A percentile compares a stretch with the other conserved stretches of the same genome.
These are phyloP conservation scores for Ceratobasidium sp. DNA, from an alignment of 1,284 basidiomycete genomes.

Conservation along the genomic window DNA sequence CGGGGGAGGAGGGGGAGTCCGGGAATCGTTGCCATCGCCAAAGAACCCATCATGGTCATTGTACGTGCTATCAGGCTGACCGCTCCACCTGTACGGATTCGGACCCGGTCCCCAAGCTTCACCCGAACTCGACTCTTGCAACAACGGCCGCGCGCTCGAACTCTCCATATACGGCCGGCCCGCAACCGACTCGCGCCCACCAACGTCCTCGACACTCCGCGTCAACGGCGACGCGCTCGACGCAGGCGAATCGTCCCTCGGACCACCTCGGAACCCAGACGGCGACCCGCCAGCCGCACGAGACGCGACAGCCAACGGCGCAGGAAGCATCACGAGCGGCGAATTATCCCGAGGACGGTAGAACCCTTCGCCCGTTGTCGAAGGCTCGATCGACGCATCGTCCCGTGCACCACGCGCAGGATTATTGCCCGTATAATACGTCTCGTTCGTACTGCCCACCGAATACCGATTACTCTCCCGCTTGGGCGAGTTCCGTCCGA, in stretches of 20 bases:
- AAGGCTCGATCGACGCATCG: constrained; percentile 40
- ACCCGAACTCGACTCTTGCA: constrained; percentile 40
- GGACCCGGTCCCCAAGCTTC: constrained; percentile 42
- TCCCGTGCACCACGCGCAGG: not conserved
- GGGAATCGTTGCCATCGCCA: constrained; percentile 6
- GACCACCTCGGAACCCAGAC: constrained; percentile 14
- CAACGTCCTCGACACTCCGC: not conserved
- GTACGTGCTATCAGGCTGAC: constrained; percentile 19
- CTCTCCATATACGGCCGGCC: constrained; percentile 11
- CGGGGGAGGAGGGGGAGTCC: not conserved
- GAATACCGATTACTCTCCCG: constrained; percentile 79
- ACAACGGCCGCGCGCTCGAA: constrained; percentile 34
- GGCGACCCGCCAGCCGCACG: constrained; percentile 20
- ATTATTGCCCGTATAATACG: constrained; percentile 58
- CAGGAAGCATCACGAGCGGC: constrained; percentile 41
- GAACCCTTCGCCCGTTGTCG: constrained; percentile 4
- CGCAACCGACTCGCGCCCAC: not conserved
- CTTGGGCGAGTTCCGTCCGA: constrained; percentile 62
- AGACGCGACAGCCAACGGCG: constrained; percentile 35
- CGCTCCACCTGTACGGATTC: constrained; percentile 40
- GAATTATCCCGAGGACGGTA: constrained; percentile 42
- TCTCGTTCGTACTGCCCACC: constrained; percentile 79
- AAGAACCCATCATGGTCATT: constrained; percentile 41
- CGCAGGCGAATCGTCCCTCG: constrained; percentile 33
- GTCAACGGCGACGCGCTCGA: constrained; percentile 30